Percentiles rank a stretch among this genome's conserved stretches.
phyloP scores from a whole-genome alignment of 2,329 filamentous ascomycete genomes.

The Coleophoma crateriformis region DNA sequence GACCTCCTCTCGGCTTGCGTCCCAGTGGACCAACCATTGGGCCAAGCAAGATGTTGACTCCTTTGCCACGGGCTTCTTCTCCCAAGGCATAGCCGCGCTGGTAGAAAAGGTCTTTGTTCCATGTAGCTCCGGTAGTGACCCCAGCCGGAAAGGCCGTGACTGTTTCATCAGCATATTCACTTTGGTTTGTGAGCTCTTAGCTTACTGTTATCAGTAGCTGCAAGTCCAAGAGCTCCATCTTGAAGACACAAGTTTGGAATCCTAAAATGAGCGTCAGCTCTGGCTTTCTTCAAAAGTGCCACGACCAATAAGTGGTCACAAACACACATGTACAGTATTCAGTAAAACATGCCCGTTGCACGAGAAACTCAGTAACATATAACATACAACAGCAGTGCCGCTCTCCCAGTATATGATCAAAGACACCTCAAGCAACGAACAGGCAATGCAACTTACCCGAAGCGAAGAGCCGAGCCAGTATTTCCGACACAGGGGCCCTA shows the following conservation, averaged over 20 bases:
- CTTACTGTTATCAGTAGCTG: slow-evolving; percentile 65
- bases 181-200: not conserved
- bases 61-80: slow-evolving; percentile 68
- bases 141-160: slow-evolving; percentile 66
- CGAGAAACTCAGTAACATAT: not conserved
- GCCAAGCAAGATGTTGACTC: slow-evolving; percentile 65
- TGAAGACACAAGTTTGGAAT: slow-evolving; percentile 69
- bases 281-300: too few relatives aligned
- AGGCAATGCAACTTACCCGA: not conserved
- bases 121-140: slow-evolving; percentile 72
- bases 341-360: not conserved
- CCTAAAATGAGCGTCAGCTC: slow-evolving; percentile 28
- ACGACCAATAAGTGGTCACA: slow-evolving; percentile 25
- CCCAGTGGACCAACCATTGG: slow-evolving; percentile 68
- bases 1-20: slow-evolving; percentile 65
- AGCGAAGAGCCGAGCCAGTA: slow-evolving; percentile 62
- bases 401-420: not conserved
- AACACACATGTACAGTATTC: not conserved
- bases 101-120: slow-evolving; percentile 67
- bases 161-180: not conserved
- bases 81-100: slow-evolving; percentile 63
- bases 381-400: too few relatives aligned
- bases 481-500: slow-evolving; percentile 65
- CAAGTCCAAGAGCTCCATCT: slow-evolving; percentile 66
- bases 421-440: not conserved